Evolutionary conservation across 2,329 filamentous ascomycete species (phyloP).

Genomic region (Xylaria polymorpha): DNA sequence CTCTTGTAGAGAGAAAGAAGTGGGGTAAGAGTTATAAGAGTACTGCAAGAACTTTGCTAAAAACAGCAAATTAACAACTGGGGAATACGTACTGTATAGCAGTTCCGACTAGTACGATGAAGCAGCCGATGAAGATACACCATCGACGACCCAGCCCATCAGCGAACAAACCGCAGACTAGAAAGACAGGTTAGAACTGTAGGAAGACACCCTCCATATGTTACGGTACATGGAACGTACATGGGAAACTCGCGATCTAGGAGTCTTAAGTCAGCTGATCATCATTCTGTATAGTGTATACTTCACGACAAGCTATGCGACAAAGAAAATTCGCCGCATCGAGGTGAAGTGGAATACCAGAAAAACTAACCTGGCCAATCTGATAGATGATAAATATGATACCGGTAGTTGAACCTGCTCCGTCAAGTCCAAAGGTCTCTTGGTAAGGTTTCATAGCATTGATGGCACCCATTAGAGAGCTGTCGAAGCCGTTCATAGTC

Average conservation of each 20-base stretch:
- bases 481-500: slow-evolving; percentile 69
- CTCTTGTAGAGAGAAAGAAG: background rate
- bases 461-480: slow-evolving; percentile 63
- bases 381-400: slow-evolving; percentile 62
- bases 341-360: background rate
- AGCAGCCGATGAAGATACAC: slow-evolving; percentile 67
- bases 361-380: slow-evolving; percentile 57
- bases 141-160: slow-evolving; percentile 65
- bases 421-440: slow-evolving; percentile 59
- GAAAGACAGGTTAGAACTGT: background rate
- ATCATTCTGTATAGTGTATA: background rate
- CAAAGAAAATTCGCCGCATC: background rate
- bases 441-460: slow-evolving; percentile 65
- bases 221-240: slow-evolving; percentile 30
- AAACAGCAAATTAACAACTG: background rate
- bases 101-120: slow-evolving; percentile 63
- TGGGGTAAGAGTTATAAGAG: too few species aligned
- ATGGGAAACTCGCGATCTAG: slow-evolving; percentile 48
- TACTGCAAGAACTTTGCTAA: background rate
- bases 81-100: slow-evolving; percentile 55
- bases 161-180: slow-evolving; percentile 60
- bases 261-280: background rate
- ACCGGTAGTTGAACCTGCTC: slow-evolving; percentile 60
- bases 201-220: background rate
- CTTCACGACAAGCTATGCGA: background rate